phyloP scores from a whole-genome alignment of 345 rosid species.

The Noccaea bulbosa region DNA sequence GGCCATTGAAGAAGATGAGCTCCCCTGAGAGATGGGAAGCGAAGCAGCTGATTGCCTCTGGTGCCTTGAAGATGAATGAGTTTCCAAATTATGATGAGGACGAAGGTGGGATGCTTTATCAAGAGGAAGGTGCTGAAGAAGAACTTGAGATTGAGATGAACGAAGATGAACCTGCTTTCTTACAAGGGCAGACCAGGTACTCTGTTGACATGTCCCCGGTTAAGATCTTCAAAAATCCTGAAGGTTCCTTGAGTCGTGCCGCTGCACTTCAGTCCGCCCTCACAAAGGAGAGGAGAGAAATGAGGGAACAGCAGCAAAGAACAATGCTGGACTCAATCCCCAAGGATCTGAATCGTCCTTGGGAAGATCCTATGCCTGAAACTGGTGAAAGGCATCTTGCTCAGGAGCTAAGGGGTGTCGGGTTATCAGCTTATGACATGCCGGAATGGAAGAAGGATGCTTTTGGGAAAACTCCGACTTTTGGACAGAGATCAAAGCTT shows the following conservation, averaged over 20 bases:
- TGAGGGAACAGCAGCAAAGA: conserved; percentile 78
- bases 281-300: conserved; percentile 79
- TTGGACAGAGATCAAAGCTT: conserved; percentile 17
- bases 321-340: conserved; percentile 90
- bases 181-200: too few species aligned
- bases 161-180: too few species aligned
- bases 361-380: conserved; percentile 96
- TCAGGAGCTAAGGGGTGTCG: conserved; percentile 79
- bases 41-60: conserved; percentile 86
- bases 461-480: conserved; percentile 32
- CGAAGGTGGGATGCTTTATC: conserved; percentile 68
- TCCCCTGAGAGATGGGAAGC: conserved; percentile 88
- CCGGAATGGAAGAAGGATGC: too few species aligned
- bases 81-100: conserved; percentile 83
- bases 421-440: conserved; percentile 15
- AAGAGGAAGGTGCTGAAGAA: too few species aligned
- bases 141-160: too few species aligned
- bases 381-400: conserved; percentile 70
- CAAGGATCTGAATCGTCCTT: conserved; percentile 93
- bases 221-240: conserved; percentile 52
- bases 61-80: conserved; percentile 60
- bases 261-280: conserved; percentile 65
- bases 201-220: too few species aligned
- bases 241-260: too few species aligned
- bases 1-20: conserved; percentile 84